These are phyloP conservation scores for Rhodosporidiobolus odoratus DNA, from an alignment of 768 basidiomycete genomes.

Conservation along the genomic window DNA sequence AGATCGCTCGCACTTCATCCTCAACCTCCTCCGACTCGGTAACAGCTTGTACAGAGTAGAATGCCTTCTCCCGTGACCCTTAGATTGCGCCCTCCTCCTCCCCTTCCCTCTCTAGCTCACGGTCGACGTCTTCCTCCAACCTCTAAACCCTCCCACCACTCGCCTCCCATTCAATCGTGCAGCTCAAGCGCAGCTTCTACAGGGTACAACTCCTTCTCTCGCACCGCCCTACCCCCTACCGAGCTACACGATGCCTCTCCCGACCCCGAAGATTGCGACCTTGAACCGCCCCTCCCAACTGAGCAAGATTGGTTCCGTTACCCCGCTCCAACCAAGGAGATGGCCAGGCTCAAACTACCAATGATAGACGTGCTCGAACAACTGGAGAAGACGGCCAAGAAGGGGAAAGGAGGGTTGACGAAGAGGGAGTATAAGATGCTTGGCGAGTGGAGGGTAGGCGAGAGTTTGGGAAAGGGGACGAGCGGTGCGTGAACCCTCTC, in stretches of 20 bases:
- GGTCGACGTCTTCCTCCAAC: not conserved
- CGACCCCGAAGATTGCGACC: no score
- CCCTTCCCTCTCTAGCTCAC: not conserved
- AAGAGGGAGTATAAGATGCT: not conserved
- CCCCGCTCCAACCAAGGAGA: not conserved
- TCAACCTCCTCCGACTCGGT: not conserved
- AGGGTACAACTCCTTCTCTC: not conserved
- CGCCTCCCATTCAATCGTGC: not conserved
- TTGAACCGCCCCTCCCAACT: not conserved
- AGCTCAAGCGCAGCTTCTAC: not conserved
- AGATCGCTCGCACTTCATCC: not conserved
- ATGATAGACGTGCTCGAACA: not conserved
- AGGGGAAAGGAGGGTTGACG: not conserved
- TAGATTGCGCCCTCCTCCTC: not conserved
- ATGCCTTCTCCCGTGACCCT: not conserved
- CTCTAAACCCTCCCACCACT: no score
- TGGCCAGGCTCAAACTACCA: not conserved
- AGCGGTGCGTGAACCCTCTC: slow-evolving; percentile 14
- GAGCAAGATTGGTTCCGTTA: slow-evolving; percentile 9
- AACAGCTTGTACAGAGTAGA: not conserved
- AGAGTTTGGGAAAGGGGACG: slow-evolving; percentile 19
- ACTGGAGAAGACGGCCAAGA: not conserved
- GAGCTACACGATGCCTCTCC: not conserved
- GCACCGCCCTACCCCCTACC: no score
- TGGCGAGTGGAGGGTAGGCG: slow-evolving; percentile 28